Evolutionary conservation across 768 basidiomycete genomes (phyloP), one percentile per base, ranked within the genome.

Genomic region (Leccinum arenicola): DNA sequence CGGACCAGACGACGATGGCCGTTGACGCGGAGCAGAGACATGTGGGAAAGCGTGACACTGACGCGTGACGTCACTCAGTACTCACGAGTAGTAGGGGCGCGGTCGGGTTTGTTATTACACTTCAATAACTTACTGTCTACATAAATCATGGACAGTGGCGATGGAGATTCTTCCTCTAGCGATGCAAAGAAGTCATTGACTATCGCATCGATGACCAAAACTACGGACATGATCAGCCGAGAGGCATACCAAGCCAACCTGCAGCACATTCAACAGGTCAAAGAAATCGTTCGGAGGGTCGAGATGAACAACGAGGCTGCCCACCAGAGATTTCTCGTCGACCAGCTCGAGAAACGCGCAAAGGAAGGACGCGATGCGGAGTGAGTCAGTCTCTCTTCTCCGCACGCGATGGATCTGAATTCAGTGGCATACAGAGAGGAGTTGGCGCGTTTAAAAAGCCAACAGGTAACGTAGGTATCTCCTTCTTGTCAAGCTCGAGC

Each of bases 301-400:
- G 76, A 79, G 65, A 58, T 59, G 31, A 68, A 75, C 61, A 82
- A 83, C 55, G 78, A 81, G 48, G 63, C 67, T 1, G 82, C 77
- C 3, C 72, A 75, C 54, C 66, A 70, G 55, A 74, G 75, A 23
- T 77, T 66, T 59, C 56, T 72, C 35, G 57, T 73, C 52, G 64
- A 67, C 55, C 71, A 80, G 51, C 66, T 80, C 25, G 56, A 73
- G 60, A 65, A 68, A 60, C 72, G 72, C 63, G 69, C 79, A 7
- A 68, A 72, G 40, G 78, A 78, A 19, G 84, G 83, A 2, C 73
- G 76, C 19, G 69, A 78, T 55, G 84, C 83, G 40, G 73, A 76
- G 82, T 77, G 57, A 60, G 77, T 68, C 19, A 49, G 4, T 55
- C n/a, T 10, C 7, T 27, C 51, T 17, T 53, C 21, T n/a, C 8